Evolutionary conservation across 2,329 filamentous ascomycete genomes (phyloP).

Genomic region (Leptographium wingfieldii): DNA sequence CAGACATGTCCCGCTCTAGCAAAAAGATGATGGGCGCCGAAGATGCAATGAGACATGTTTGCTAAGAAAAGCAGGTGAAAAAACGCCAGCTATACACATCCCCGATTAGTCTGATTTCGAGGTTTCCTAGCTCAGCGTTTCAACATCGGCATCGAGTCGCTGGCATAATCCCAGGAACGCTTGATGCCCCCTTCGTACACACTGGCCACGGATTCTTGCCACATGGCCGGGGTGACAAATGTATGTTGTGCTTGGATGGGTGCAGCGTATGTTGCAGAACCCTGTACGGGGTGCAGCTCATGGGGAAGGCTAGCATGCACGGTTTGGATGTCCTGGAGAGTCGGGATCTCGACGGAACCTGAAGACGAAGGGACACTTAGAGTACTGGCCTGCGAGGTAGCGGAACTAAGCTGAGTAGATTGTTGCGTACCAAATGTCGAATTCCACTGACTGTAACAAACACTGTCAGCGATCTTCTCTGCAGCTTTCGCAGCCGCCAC

Average conservation of each 20-base stretch:
- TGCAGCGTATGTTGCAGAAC: constrained; percentile 37
- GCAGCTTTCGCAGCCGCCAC: neutral
- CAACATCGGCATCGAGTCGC: constrained; percentile 9
- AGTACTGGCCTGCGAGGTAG: constrained; percentile 33
- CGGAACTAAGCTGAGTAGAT: constrained; percentile 28
- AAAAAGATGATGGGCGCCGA: neutral
- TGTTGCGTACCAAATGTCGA: constrained; percentile 73
- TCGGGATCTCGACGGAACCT: constrained; percentile 40
- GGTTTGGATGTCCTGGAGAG: constrained; percentile 39
- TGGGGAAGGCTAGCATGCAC: constrained; percentile 31
- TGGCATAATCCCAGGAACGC: constrained; percentile 46
- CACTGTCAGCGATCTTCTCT: neutral
- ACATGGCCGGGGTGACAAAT: constrained; percentile 60
- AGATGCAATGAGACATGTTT: neutral
- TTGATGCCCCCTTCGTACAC: constrained; percentile 56
- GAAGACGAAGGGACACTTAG: constrained; percentile 40
- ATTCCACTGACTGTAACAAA: constrained; percentile 71
- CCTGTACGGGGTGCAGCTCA: constrained; percentile 32
- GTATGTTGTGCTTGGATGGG: constrained; percentile 30
- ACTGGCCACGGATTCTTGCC: constrained; percentile 58
- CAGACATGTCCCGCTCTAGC: neutral
- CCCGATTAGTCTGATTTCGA: neutral
- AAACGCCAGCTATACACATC: neutral
- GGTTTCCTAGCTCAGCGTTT: neutral
- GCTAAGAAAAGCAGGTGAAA: neutral